phyloP scores from a whole-genome alignment of 805 yeast genomes.

The Wickerhamiella alocasiicola region DNA sequence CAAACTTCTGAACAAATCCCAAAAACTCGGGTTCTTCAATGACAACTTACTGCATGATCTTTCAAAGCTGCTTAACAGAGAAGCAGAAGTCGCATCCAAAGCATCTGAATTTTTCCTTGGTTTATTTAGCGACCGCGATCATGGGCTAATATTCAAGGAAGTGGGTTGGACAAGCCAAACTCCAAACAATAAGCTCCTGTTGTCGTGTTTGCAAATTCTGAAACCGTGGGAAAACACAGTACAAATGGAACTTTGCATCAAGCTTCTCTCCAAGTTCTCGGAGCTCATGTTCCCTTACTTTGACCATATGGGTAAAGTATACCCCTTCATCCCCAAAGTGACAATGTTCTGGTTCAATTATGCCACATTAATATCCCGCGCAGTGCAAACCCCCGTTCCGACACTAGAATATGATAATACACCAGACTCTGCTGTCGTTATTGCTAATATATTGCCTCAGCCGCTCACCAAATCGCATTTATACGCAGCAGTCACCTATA shows the following conservation, averaged over 20 bases:
- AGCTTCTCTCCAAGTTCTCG: conserved; percentile 41
- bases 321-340: conserved; percentile 60
- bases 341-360: conserved; percentile 77
- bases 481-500: conserved; percentile 40
- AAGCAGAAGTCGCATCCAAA: conserved; percentile 24
- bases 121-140: conserved; percentile 34
- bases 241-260: conserved; percentile 45
- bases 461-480: conserved; percentile 48
- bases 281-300: conserved; percentile 64
- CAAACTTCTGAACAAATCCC: conserved; percentile 44
- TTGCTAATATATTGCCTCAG: conserved; percentile 52
- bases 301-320: conserved; percentile 17
- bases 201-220: conserved; percentile 46
- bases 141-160: conserved; percentile 26
- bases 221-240: conserved; percentile 70
- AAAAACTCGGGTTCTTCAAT: conserved; percentile 65
- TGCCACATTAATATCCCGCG: conserved; percentile 45
- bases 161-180: conserved; percentile 24
- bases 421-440: conserved; percentile 31
- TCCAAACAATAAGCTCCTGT: conserved; percentile 55
- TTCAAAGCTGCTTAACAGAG: conserved; percentile 37
- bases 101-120: conserved; percentile 38
- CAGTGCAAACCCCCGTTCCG: conserved; percentile 50
- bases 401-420: conserved; percentile 15
- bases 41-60: conserved; percentile 58